Percentiles rank a stretch among this genome's conserved stretches.
phyloP scores from a whole-genome alignment of 495 filamentous ascomycete genomes.

The Tuber umbilicatum region DNA sequence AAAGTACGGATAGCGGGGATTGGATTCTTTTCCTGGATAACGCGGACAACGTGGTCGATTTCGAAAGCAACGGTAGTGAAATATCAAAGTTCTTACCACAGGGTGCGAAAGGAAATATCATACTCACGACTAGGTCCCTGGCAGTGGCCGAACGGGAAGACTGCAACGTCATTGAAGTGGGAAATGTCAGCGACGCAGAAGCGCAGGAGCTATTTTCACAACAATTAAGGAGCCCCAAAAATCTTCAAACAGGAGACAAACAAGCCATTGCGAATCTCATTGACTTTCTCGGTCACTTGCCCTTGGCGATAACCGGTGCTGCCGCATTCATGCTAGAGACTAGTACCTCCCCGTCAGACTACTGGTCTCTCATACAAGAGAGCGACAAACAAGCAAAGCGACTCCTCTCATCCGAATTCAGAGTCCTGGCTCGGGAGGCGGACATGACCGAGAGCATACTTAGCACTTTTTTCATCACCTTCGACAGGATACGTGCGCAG shows the following conservation, averaged over 20 bases:
- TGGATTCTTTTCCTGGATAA: conserved; percentile 44
- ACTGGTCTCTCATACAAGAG: conserved; percentile 12
- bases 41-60: conserved; percentile 18
- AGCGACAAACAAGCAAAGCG: conserved; percentile 1
- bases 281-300: conserved; percentile 6
- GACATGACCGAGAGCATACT: conserved; percentile 19
- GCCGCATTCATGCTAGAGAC: conserved; percentile 18
- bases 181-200: conserved; percentile 11
- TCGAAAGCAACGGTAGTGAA: neutral
- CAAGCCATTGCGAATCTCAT: conserved; percentile 4
- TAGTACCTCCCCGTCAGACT: conserved; percentile 3
- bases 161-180: conserved; percentile 6
- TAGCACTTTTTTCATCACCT: conserved; percentile 16
- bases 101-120: conserved; percentile 8
- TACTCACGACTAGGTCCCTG: conserved; percentile 16
- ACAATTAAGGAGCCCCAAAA: conserved; percentile 3
- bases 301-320: conserved; percentile 19
- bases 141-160: neutral
- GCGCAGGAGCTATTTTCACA: neutral
- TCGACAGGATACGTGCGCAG: conserved; percentile 14
- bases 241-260: neutral
- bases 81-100: conserved; percentile 8
- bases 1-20: conserved; percentile 15
- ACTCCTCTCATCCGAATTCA: conserved; percentile 6
- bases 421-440: neutral